Percentiles rank a stretch among this genome's conserved stretches.
Evolutionary conservation across 768 basidiomycete species (phyloP).

Genomic region (Agrocybe pediades): DNA sequence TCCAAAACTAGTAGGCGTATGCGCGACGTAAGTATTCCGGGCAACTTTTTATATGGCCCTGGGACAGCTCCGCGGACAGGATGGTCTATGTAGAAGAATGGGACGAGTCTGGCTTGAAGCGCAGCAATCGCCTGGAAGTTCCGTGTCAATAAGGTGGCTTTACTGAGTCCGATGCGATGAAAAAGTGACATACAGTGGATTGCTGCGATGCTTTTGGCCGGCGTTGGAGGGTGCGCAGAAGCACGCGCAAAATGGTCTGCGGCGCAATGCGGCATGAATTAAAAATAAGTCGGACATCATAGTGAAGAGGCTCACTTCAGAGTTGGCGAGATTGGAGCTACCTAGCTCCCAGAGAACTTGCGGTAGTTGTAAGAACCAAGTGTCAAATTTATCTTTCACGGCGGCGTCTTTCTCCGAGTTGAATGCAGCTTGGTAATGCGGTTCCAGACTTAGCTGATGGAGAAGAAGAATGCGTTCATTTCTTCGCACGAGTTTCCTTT

Average conservation of each 20-base stretch:
- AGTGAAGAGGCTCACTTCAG: slow-evolving; percentile 56
- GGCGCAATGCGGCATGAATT: not conserved
- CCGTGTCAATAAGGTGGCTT: slow-evolving; percentile 13
- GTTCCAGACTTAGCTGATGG: slow-evolving; percentile 10
- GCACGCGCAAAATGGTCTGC: slow-evolving; percentile 59
- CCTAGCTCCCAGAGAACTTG: slow-evolving; percentile 87
- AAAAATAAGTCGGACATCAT: not conserved
- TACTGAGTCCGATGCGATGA: not conserved
- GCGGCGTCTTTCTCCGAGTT: slow-evolving; percentile 14
- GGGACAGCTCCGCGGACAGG: slow-evolving; percentile 68
- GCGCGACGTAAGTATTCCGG: slow-evolving; percentile 28
- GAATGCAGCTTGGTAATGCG: slow-evolving; percentile 7
- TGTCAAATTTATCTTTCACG: slow-evolving; percentile 39
- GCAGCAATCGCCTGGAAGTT: slow-evolving; percentile 31
- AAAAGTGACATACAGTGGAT: slow-evolving; percentile 40
- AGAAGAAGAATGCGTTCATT: not conserved
- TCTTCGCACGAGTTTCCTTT: not conserved
- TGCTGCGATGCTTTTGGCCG: slow-evolving; percentile 41
- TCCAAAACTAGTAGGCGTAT: slow-evolving; percentile 67
- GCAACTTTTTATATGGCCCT: slow-evolving; percentile 81
- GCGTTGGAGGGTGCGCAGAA: slow-evolving; percentile 65
- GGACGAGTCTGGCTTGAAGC: slow-evolving; percentile 64
- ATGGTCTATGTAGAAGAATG: slow-evolving; percentile 82
- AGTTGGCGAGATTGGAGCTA: slow-evolving; percentile 49
- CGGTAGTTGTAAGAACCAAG: slow-evolving; percentile 79